Conservation (phyloP, 306 rosid species). For the Ormosia semicastrata region DNA sequence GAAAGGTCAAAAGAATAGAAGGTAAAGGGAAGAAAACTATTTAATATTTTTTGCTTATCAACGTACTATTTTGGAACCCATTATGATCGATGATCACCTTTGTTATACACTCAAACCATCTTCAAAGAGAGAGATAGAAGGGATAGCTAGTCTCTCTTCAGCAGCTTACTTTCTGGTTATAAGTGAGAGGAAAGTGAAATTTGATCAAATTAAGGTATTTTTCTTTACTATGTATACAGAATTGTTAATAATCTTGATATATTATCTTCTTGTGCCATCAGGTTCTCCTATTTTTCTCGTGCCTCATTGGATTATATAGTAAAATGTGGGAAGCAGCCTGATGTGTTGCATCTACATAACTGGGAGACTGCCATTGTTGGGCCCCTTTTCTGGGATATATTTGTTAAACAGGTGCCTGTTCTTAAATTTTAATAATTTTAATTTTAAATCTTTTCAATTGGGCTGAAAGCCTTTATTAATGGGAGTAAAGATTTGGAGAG, state of each 20-base stretch:
- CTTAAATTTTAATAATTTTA: neutral
- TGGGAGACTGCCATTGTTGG: conserved; percentile 95
- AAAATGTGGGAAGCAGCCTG: conserved; percentile 86
- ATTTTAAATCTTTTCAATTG: neutral
- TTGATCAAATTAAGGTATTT: conserved; percentile 19
- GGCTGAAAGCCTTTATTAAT: neutral
- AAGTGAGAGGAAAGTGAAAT: neutral
- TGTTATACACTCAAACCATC: neutral
- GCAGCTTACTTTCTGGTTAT: neutral
- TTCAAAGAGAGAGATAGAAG: neutral
- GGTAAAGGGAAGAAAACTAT: neutral
- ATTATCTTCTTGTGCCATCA: conserved; percentile 34
- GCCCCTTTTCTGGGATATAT: conserved; percentile 95
- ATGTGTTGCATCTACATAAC: conserved; percentile 81
- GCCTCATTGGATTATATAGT: conserved; percentile 87
- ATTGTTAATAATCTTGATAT: conserved; percentile 21
- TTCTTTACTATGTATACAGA: conserved; percentile 5
- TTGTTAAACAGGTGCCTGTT: conserved; percentile 64
- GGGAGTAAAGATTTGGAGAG: neutral
- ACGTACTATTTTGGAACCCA: neutral
- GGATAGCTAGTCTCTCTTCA: neutral
- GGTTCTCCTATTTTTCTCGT: conserved; percentile 91
- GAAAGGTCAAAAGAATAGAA: neutral
- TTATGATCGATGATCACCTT: neutral
- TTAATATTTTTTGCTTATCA: neutral